Percentiles rank a stretch among this genome's conserved stretches.
These are phyloP conservation scores for Boletus insuetus DNA, from an alignment of 768 basidiomycete genomes.

Conservation along the genomic window DNA sequence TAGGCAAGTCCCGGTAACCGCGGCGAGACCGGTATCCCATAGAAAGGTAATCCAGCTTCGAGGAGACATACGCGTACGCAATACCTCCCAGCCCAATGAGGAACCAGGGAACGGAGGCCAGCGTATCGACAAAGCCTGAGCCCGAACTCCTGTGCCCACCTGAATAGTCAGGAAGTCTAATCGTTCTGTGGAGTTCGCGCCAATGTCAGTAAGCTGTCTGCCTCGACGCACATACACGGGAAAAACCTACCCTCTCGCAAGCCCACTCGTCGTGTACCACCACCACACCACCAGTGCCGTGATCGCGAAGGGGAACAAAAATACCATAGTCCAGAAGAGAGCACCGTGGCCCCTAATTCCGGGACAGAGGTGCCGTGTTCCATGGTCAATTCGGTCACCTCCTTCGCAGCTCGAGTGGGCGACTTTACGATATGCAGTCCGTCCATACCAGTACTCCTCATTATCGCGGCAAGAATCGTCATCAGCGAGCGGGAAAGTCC, in stretches of 20 bases:
- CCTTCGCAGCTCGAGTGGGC: constrained; percentile 86
- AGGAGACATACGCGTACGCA: constrained; percentile 63
- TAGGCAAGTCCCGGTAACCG: constrained; percentile 74
- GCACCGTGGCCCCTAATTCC: constrained; percentile 70
- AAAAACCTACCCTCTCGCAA: constrained; percentile 65
- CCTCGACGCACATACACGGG: background rate
- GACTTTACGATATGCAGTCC: constrained; percentile 88
- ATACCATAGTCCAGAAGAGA: constrained; percentile 82
- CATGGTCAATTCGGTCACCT: constrained; percentile 76
- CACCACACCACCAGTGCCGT: constrained; percentile 77
- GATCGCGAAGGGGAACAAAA: constrained; percentile 73
- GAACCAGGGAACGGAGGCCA: constrained; percentile 91
- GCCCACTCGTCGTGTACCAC: constrained; percentile 75
- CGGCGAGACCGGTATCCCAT: constrained; percentile 46
- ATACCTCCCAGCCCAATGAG: constrained; percentile 74
- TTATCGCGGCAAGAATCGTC: constrained; percentile 62
- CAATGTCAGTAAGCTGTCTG: constrained; percentile 1
- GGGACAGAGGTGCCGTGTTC: constrained; percentile 73
- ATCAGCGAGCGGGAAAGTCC: constrained; percentile 56
- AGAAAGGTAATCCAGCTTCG: constrained; percentile 39
- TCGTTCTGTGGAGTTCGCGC: constrained; percentile 47
- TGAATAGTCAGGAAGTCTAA: constrained; percentile 62
- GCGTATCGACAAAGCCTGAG: constrained; percentile 58
- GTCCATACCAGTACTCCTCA: constrained; percentile 89
- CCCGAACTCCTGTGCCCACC: constrained; percentile 34